These are phyloP conservation scores for Ophiostoma montium DNA, from an alignment of 2,329 filamentous ascomycete genomes.

Conservation along the genomic window DNA sequence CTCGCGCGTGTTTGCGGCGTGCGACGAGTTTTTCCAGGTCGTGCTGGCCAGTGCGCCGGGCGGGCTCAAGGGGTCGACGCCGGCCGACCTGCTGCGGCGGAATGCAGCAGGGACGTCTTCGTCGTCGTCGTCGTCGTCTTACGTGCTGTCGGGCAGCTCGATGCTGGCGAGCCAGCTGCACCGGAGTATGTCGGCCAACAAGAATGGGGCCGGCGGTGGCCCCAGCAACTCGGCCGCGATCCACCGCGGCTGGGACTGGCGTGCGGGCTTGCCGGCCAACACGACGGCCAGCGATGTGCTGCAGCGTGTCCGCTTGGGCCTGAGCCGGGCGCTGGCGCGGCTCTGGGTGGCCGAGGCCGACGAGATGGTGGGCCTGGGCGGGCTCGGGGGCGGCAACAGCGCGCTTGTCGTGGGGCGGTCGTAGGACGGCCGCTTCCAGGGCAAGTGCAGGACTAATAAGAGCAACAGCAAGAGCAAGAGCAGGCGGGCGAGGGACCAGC, in stretches of 20 bases:
- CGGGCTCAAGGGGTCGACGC: slow-evolving; percentile 41
- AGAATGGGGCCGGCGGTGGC: slow-evolving; percentile 34
- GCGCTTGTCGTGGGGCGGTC: slow-evolving; percentile 3
- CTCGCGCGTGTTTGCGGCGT: slow-evolving; percentile 55
- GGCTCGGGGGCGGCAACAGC: neutral
- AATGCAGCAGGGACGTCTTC: slow-evolving; percentile 26
- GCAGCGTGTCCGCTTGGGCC: slow-evolving; percentile 52
- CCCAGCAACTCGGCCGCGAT: slow-evolving; percentile 20
- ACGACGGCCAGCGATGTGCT: slow-evolving; percentile 58
- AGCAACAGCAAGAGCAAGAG: too few species aligned
- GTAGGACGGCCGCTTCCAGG: slow-evolving; percentile 3
- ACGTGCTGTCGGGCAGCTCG: slow-evolving; percentile 59
- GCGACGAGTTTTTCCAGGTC: slow-evolving; percentile 64
- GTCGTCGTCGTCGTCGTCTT: slow-evolving; percentile 31
- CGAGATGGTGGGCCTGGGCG: slow-evolving; percentile 11
- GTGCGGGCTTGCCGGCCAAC: slow-evolving; percentile 38
- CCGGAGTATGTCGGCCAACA: slow-evolving; percentile 42
- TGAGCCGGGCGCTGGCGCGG: slow-evolving; percentile 60
- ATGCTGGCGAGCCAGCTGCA: slow-evolving; percentile 51
- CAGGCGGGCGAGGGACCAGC: too few species aligned
- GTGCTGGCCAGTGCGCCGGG: slow-evolving; percentile 57
- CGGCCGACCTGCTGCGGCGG: slow-evolving; percentile 46
- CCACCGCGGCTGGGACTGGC: slow-evolving; percentile 40
- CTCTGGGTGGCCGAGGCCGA: slow-evolving; percentile 57
- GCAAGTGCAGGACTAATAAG: too few species aligned